Conservation (phyloP, 2,329 filamentous ascomycete species). For the Sphaerulina musiva region DNA sequence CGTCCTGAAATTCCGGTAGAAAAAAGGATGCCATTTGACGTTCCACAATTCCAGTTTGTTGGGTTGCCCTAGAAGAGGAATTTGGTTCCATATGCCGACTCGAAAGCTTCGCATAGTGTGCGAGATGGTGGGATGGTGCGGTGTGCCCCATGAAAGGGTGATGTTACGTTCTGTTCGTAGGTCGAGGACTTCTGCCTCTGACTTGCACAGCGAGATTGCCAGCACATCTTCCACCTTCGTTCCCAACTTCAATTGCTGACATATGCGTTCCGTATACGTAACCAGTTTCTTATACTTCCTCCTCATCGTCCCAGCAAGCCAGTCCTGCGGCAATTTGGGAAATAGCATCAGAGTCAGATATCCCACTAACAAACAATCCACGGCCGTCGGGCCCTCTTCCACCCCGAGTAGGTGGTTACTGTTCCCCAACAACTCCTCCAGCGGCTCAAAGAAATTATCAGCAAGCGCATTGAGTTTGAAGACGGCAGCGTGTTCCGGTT, state of each 20-base stretch:
- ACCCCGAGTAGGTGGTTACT: constrained; percentile 52
- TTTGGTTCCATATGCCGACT: constrained; percentile 19
- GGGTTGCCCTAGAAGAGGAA: constrained; percentile 19
- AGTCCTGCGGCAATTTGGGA: constrained; percentile 55
- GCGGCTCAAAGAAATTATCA: constrained; percentile 62
- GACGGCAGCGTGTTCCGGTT: constrained; percentile 61
- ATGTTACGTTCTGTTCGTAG: constrained; percentile 8
- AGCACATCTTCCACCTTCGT: constrained; percentile 23
- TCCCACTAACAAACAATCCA: constrained; percentile 76
- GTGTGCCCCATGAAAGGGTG: constrained; percentile 25
- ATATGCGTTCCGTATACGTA: constrained; percentile 36
- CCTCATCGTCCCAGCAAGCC: constrained; percentile 54
- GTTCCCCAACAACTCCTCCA: constrained; percentile 55
- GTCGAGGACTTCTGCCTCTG: constrained; percentile 5
- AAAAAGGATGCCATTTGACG: constrained; percentile 13
- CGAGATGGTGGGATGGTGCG: constrained; percentile 2
- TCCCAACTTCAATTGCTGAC: constrained; percentile 19
- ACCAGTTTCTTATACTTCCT: constrained; percentile 41
- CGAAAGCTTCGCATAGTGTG: constrained; percentile 12
- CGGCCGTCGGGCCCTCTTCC: constrained; percentile 46
- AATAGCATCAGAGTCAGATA: constrained; percentile 70
- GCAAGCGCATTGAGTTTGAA: constrained; percentile 72
- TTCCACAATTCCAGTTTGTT: constrained; percentile 14
- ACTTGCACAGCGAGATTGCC: background rate
- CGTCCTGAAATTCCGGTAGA: constrained; percentile 20